Base-by-base conservation (phyloP, 2,329 filamentous ascomycete species). In the Cryphonectria naterciae region DNA sequence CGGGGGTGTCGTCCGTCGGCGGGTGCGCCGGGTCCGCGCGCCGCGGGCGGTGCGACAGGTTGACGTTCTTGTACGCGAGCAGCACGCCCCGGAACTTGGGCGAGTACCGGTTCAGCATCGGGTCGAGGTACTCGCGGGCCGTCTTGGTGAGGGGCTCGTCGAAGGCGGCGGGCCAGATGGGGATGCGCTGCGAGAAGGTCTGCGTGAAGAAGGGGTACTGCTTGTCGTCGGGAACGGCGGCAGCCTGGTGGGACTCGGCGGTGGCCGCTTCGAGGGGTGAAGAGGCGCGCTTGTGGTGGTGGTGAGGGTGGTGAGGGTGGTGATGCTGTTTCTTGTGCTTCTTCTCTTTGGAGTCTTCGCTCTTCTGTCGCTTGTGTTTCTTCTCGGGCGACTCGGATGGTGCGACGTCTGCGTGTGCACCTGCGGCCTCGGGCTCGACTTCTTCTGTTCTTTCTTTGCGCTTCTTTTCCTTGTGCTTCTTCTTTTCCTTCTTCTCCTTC, bases 151-250 rank as follows among this genome's bases (percentile, higher is more conserved):
- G 82, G 0, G 93, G 92, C 70, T 89, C 87, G 72, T 87, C 85
- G 81, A 93, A 92, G 61, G 91, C 91, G 54, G 88, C 83, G 15
- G 93, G 92, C 73, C 89, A 92, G 73, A 96, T 85, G 1, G 92
- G 88, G 74, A 95, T 87, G 82, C 93, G 95, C 76, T 97, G 88
- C 1, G 95, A 95, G 58, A 93, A 88, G 32, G 92, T 94, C 77
- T 95, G 91, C 39, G 89, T 88, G 79, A 90, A 90, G 81, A 97
- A 95, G 22, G 95, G 92, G 61, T 92, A 92, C 74, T 80, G 83
- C 65, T 80, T 80, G 70, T 81, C 78, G 65, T 81, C 74, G 35
- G 82, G 82, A 37, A 75, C 65, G 67, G 82, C 65, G 67, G 82
- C 79, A 60, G 79, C 76, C 46, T 82, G 79, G 74, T 58, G n/a